Percentiles rank a stretch among this genome's conserved stretches.
These are phyloP conservation scores for Micromonas commoda DNA, from an alignment of 139 green algal genomes.

Conservation along the genomic window DNA sequence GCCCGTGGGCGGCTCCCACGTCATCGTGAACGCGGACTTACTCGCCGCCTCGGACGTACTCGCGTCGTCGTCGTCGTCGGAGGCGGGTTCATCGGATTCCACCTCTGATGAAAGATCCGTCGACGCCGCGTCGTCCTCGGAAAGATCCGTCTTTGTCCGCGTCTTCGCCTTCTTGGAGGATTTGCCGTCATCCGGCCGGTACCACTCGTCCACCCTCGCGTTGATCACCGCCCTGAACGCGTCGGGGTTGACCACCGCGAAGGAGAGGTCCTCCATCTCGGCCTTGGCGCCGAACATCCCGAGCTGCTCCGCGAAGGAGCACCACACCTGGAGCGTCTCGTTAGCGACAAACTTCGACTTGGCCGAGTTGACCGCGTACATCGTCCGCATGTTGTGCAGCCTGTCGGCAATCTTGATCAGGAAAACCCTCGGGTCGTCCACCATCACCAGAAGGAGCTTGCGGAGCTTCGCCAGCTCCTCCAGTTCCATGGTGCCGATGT, in stretches of 20 bases:
- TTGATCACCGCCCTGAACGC: neutral
- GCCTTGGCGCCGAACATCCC: constrained; percentile 84
- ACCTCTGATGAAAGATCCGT: neutral
- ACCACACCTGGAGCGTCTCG: constrained; percentile 74
- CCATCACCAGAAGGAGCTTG: constrained; percentile 62
- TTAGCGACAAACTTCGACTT: constrained; percentile 59
- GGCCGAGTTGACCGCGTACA: constrained; percentile 40
- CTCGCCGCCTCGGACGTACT: neutral
- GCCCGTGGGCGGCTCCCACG: neutral
- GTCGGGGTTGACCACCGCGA: constrained; percentile 59
- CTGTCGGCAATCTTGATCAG: constrained; percentile 82
- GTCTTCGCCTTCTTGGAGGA: neutral
- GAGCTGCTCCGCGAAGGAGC: constrained; percentile 76
- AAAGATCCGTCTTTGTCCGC: neutral
- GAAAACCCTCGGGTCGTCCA: constrained; percentile 70
- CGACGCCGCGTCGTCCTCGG: neutral
- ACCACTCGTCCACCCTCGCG: neutral
- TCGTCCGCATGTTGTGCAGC: constrained; percentile 66
- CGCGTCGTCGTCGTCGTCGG: too few species aligned
- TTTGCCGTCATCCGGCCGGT: neutral
- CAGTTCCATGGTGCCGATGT: neutral
- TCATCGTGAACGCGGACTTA: neutral
- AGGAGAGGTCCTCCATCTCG: constrained; percentile 83
- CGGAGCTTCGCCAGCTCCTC: constrained; percentile 41
- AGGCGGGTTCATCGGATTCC: neutral